These are phyloP conservation scores for Epipyxis sp. DNA, from an alignment of 108 stramenopile genomes.

Conservation along the genomic window DNA sequence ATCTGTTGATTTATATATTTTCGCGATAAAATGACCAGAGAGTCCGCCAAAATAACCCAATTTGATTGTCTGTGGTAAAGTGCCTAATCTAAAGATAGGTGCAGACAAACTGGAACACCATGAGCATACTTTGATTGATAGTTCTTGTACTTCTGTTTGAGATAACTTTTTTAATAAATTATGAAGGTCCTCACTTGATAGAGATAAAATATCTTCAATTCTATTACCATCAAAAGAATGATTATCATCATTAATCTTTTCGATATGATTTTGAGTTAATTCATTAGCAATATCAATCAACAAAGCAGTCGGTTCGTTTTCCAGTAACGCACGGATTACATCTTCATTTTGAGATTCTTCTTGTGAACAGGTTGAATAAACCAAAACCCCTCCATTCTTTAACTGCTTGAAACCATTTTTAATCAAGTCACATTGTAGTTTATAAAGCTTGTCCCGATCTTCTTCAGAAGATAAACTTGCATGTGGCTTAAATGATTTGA, in stretches of 20 bases:
- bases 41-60: not conserved
- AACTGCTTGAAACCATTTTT: conserved; percentile 46
- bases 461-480: not conserved
- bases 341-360: conserved; percentile 76
- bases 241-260: not conserved
- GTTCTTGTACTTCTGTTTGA: not conserved
- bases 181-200: not conserved
- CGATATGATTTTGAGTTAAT: too few relatives aligned
- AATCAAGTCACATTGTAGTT: conserved; percentile 20
- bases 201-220: not conserved
- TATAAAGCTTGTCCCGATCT: not conserved
- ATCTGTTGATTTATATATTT: too few relatives aligned
- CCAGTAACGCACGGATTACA: conserved; percentile 71
- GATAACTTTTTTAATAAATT: not conserved
- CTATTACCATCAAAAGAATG: not conserved
- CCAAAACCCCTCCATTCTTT: conserved; percentile 69
- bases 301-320: not conserved
- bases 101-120: too few relatives aligned
- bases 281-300: not conserved
- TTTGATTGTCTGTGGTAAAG: not conserved
- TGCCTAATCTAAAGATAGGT: too few relatives aligned
- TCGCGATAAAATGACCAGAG: conserved; percentile 14
- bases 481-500: conserved; percentile 8
- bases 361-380: conserved; percentile 87
- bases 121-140: too few relatives aligned